phyloP scores from a whole-genome alignment of 192 early-diverging fungal genomes.

The Anaeromyces robustus region DNA sequence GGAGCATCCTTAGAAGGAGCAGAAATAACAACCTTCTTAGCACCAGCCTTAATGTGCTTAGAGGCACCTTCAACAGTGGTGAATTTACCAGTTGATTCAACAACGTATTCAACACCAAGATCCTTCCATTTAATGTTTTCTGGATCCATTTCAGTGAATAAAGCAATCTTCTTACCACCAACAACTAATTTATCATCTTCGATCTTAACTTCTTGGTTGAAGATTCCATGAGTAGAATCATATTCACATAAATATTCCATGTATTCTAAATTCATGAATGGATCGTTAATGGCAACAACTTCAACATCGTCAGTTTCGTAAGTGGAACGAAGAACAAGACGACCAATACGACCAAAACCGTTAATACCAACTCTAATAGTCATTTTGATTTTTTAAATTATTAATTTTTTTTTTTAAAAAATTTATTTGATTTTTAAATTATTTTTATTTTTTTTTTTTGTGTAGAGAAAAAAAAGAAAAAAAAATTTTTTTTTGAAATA shows the following conservation, averaged over 20 bases:
- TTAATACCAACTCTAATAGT: background rate
- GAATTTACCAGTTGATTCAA: slow-evolving; percentile 57
- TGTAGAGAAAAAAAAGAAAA: background rate
- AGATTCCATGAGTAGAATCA: slow-evolving; percentile 95
- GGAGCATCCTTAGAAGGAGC: slow-evolving; percentile 3
- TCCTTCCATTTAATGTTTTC: slow-evolving; percentile 72
- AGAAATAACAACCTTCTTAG: slow-evolving; percentile 6
- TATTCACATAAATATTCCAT: slow-evolving; percentile 70
- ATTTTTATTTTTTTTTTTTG: background rate
- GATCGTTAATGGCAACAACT: slow-evolving; percentile 91
- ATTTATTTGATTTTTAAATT: background rate
- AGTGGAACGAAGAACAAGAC: slow-evolving; percentile 85
- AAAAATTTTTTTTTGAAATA: background rate
- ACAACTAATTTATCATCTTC: slow-evolving; percentile 80
- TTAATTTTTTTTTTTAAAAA: background rate
- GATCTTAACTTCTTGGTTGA: slow-evolving; percentile 63
- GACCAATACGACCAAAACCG: slow-evolving; percentile 94
- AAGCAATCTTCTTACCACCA: slow-evolving; percentile 62
- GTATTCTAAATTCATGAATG: slow-evolving; percentile 90
- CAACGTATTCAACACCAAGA: background rate
- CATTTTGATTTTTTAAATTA: background rate
- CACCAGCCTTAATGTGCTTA: slow-evolving; percentile 16
- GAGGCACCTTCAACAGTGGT: slow-evolving; percentile 76
- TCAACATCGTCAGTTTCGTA: slow-evolving; percentile 44
- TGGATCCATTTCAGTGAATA: slow-evolving; percentile 64